Evolutionary conservation across 139 green algal species (phyloP), one percentile per base, ranked within the genome.

Genomic region (Klebsormidium nitens): DNA sequence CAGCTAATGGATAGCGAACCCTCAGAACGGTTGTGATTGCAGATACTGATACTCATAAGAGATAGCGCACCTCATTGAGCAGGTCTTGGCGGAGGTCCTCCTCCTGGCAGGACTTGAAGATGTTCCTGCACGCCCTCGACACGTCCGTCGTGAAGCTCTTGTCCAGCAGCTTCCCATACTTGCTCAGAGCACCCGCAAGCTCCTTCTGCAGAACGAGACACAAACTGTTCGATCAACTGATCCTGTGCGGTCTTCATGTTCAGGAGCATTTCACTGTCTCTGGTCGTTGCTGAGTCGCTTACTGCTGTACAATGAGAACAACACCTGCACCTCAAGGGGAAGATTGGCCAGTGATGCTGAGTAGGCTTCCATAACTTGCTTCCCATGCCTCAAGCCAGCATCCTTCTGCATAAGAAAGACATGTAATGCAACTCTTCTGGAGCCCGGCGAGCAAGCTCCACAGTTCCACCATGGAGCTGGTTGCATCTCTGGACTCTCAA

Each of bases 151-250:
- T 74, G 71, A 92, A 89, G 17, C 70, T 48, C 57, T 89, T 91
- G 26, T 96, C 91, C 31, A 96, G 57, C 1, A 86, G 86, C 85
- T 95, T 95, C 59, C 87, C 84, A 1, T 94, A 81, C 70, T 86
- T 90, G 44, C 66, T 71, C 31, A 96, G 77, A 1, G 79, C 66
- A 14, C 68, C 71, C 58, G 96, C 86, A 29, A 96, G 70, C 5
- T 95, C 89, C 68, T 93, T 95, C 40, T 59, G 31, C 65, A 64
- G 36, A 28, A n/a, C 70, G 32, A 36, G 14, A 48, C 44, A n/a
- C n/a, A n/a, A n/a, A n/a, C n/a, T n/a, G n/a, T 32, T 63, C 17
- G 17, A 29, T 64, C 36, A 32, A 23, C 39, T 3, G 19, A 5
- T 38, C 44, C 4, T 32, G 3, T n/a, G 34, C 28, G 38, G 57